A percentile compares a stretch with the other conserved stretches of the same genome.
These are phyloP conservation scores for Tarenaya hassleriana DNA, from an alignment of 345 rosid species.

Conservation along the genomic window DNA sequence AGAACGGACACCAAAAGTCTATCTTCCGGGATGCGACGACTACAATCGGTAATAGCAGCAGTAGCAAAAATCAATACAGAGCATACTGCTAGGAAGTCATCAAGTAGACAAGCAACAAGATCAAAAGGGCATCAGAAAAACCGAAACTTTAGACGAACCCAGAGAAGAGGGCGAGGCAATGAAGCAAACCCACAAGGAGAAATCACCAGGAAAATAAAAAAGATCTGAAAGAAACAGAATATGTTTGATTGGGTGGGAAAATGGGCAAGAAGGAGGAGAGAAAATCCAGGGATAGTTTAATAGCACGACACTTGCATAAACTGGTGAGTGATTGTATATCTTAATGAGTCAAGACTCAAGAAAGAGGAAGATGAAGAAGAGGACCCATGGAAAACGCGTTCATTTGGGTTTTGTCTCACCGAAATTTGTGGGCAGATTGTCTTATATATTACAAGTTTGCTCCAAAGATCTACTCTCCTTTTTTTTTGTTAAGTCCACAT, in stretches of 20 bases:
- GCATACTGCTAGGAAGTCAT: no score
- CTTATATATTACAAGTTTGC: slow-evolving; percentile 4
- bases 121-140: slow-evolving; percentile 11
- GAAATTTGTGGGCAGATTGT: slow-evolving; percentile 21
- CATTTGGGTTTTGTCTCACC: slow-evolving; percentile 17
- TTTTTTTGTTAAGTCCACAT: not conserved
- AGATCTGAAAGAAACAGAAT: slow-evolving; percentile 1
- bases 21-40: no score
- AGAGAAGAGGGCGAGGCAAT: slow-evolving; percentile 16
- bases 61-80: no score
- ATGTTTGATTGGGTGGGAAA: not conserved
- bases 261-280: slow-evolving; percentile 16
- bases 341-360: slow-evolving; percentile 16
- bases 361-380: slow-evolving; percentile 23
- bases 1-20: no score
- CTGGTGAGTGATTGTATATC: slow-evolving; percentile 5
- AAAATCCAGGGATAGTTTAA: slow-evolving; percentile 19
- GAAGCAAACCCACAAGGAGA: not conserved
- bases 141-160: slow-evolving; percentile 19
- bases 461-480: no score
- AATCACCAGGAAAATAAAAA: slow-evolving; percentile 9
- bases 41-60: no score
- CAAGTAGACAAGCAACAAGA: not conserved
- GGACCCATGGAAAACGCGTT: slow-evolving; percentile 25
- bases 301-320: slow-evolving; percentile 28